These are phyloP conservation scores for Globisporangium abappressorium DNA, from an alignment of 352 stramenopile species.

Conservation along the genomic window DNA sequence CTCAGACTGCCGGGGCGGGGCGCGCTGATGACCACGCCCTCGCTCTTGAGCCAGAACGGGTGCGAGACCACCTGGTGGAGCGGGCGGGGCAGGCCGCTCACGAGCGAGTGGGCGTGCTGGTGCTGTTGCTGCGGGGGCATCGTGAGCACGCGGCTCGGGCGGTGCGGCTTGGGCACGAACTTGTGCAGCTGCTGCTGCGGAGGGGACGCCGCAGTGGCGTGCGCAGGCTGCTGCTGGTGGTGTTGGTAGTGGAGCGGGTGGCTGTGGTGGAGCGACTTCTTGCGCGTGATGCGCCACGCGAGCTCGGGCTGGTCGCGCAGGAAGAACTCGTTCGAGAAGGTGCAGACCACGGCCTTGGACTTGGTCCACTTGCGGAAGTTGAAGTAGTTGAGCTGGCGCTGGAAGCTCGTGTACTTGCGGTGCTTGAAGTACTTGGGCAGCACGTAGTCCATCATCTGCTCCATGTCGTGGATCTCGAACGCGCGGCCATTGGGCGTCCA, in stretches of 20 bases:
- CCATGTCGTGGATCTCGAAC: slow-evolving; percentile 80
- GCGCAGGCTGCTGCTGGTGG: slow-evolving; percentile 4
- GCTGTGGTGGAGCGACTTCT: slow-evolving; percentile 43
- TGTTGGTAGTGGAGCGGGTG: slow-evolving; percentile 17
- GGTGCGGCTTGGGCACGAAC: slow-evolving; percentile 5
- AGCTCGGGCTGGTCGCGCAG: slow-evolving; percentile 63
- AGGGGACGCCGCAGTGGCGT: background rate
- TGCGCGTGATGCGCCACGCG: slow-evolving; percentile 63
- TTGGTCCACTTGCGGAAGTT: slow-evolving; percentile 91
- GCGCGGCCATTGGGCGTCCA: slow-evolving; percentile 59
- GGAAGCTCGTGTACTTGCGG: slow-evolving; percentile 92
- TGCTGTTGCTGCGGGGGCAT: slow-evolving; percentile 6
- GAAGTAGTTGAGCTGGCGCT: slow-evolving; percentile 95
- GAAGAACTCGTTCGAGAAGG: slow-evolving; percentile 78
- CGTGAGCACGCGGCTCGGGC: slow-evolving; percentile 3
- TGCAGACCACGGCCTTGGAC: slow-evolving; percentile 70
- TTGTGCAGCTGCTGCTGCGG: slow-evolving; percentile 2
- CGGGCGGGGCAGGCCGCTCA: background rate
- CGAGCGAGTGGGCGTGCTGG: background rate
- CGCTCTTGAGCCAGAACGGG: slow-evolving; percentile 19
- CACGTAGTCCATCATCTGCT: slow-evolving; percentile 77
- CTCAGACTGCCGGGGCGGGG: slow-evolving; percentile 22
- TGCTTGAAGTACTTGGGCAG: slow-evolving; percentile 95
- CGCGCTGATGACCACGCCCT: slow-evolving; percentile 25
- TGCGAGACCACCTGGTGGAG: slow-evolving; percentile 5